Evolutionary conservation across 306 rosid genomes (phyloP).

Genomic region (Cicer bijugum): DNA sequence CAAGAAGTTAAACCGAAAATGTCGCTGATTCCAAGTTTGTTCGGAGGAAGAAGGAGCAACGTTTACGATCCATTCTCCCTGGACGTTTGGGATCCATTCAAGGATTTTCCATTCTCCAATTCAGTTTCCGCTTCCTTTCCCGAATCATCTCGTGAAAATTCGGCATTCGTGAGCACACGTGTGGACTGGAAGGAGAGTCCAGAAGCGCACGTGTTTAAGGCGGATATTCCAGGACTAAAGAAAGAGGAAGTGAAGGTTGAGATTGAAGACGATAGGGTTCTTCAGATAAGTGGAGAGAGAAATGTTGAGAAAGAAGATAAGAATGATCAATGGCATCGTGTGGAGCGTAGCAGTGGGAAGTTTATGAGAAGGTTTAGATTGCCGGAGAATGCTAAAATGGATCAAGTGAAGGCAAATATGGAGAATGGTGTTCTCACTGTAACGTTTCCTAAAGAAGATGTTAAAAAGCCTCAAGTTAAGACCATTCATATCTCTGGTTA

Average conservation of each 20-base stretch:
- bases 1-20: not conserved
- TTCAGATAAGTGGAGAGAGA: not conserved
- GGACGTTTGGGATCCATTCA: not conserved
- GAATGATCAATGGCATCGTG: not conserved
- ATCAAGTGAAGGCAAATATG: not conserved
- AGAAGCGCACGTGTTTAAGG: not conserved
- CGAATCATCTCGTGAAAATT: not conserved
- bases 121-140: not conserved
- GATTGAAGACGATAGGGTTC: not conserved
- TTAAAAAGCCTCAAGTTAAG: not conserved
- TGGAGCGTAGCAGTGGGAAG: not conserved
- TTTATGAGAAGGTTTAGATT: not conserved
- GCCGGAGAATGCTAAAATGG: constrained; percentile 14
- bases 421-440: constrained; percentile 2
- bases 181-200: constrained; percentile 25
- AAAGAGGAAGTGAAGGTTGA: constrained; percentile 5
- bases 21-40: constrained; percentile 9
- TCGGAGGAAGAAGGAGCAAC: not conserved
- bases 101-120: not conserved
- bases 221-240: constrained; percentile 10
- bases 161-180: not conserved
- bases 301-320: not conserved
- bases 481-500: not conserved
- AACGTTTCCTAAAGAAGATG: not conserved
- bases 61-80: too few relatives aligned